These are phyloP conservation scores for Trichomonascaceae sp. DNA, from an alignment of 1,139 yeast genomes.

Conservation along the genomic window DNA sequence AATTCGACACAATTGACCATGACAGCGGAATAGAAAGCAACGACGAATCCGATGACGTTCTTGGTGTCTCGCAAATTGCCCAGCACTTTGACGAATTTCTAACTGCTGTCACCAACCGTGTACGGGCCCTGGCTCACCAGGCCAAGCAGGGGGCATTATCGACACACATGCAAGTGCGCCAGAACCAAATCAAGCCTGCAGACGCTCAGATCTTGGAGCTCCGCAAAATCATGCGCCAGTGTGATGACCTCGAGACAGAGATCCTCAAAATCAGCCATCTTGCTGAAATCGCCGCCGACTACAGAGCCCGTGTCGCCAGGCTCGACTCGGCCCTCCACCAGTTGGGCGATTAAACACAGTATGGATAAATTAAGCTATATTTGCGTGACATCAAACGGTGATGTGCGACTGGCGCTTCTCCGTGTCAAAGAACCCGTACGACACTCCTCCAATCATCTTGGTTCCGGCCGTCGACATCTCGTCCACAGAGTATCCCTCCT, in stretches of 20 bases:
- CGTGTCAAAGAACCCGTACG: no score
- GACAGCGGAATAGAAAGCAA: no score
- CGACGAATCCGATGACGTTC: constrained; percentile 5
- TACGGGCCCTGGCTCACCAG: constrained; percentile 13
- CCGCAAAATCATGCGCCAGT: constrained; percentile 32
- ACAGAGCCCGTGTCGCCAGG: constrained; percentile 23
- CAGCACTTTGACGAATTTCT: constrained; percentile 7
- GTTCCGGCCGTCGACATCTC: no score
- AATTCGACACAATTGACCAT: no score
- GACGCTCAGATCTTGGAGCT: constrained; percentile 34
- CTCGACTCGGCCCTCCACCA: no score
- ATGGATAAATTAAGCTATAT: no score
- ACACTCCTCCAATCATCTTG: no score
- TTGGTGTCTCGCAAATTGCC: constrained; percentile 3
- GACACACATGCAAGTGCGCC: constrained; percentile 11
- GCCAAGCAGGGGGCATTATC: constrained; percentile 14
- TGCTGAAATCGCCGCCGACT: constrained; percentile 34
- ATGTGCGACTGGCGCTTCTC: no score
- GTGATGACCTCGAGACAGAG: constrained; percentile 47
- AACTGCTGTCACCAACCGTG: constrained; percentile 11
- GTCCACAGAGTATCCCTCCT: no score
- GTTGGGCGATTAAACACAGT: no score
- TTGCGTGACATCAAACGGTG: no score
- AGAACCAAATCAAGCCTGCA: constrained; percentile 16
- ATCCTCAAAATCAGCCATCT: constrained; percentile 60